Evolutionary conservation across 2,329 filamentous ascomycete genomes (phyloP), one percentile per base, ranked within the genome.

Genomic region (Thielaviopsis euricoi): DNA sequence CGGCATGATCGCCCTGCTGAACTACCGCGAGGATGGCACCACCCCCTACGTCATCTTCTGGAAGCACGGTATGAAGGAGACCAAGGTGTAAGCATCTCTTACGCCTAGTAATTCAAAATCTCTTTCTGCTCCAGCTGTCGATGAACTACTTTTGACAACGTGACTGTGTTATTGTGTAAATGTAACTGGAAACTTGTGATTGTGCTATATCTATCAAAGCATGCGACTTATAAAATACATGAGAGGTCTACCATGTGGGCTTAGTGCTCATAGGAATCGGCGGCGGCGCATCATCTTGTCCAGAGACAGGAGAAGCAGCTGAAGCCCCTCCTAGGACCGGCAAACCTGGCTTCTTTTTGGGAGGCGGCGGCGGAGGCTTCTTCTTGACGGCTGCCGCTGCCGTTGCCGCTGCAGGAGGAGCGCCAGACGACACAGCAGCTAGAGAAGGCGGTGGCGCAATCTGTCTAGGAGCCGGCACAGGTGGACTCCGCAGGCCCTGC

Each of bases 21-120:
- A 96, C 81, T 98, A 95, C 82, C 91, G 93, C 67, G 90, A 95
- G 72, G 93, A 97, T 67, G 93, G 93, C 72, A 73, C 85, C 65
- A 97, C 91, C 58, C 93, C 93, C 61, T 98, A 80, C 71, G 78
- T 95, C 67, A 86, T 82, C 65, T 76, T 94, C 76, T 97, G 90
- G 91, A 96, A 97, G 83, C 86, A 96, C 76, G 93, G 91, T 69
- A 74, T 97, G 64, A 77, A 76, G 66, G 85, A 86, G 77, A 83
- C 82, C 79, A 97, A 98, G 87, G 89, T 97, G 66, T 98, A 91
- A 78, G 64, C 22, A 10, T 33, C 29, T 33, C 12, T 33, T 33
- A 33, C 29, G 9, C 29, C 29, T 33, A 5, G 9, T 33, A 10
- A 33, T 6, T n/a, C 7, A 33, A 33, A 33, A 33, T 33, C 29